Percentiles rank a stretch among this genome's conserved stretches.
Evolutionary conservation across 83 land plant species (phyloP).

Genomic region (Isoetes engelmannii): DNA sequence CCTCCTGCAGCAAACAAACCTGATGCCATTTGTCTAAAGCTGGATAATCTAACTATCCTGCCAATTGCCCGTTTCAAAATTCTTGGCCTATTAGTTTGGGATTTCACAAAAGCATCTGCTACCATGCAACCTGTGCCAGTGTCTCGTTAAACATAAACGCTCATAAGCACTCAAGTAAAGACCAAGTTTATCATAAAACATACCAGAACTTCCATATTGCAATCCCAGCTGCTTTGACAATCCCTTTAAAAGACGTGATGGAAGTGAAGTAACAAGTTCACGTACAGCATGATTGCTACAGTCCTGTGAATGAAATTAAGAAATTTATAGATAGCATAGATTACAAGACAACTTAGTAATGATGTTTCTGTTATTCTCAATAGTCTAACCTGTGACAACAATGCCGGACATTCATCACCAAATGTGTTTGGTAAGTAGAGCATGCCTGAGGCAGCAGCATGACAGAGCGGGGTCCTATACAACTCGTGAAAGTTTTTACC

Average conservation of each 20-base stretch:
- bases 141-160: background rate
- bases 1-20: slow-evolving; percentile 42
- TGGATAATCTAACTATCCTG: slow-evolving; percentile 31
- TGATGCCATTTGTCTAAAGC: slow-evolving; percentile 32
- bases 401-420: slow-evolving; percentile 17
- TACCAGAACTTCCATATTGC: slow-evolving; percentile 15
- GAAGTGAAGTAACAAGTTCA: slow-evolving; percentile 23
- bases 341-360: background rate
- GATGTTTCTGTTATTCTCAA: background rate
- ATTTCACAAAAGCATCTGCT: slow-evolving; percentile 19
- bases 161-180: background rate
- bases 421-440: slow-evolving; percentile 19
- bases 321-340: background rate
- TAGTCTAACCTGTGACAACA: slow-evolving; percentile 20
- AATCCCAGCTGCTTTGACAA: slow-evolving; percentile 17
- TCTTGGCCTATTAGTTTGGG: slow-evolving; percentile 12
- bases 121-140: background rate
- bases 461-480: slow-evolving; percentile 25
- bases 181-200: background rate
- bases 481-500: slow-evolving; percentile 21
- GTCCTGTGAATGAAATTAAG: slow-evolving; percentile 8
- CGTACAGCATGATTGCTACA: slow-evolving; percentile 13
- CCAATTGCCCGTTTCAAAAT: slow-evolving; percentile 23
- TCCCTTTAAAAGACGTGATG: slow-evolving; percentile 19
- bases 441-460: slow-evolving; percentile 19